Percentiles rank a stretch among this genome's conserved stretches.
These are phyloP conservation scores for Ogataea minuta DNA, from an alignment of 805 yeast species.

Conservation along the genomic window DNA sequence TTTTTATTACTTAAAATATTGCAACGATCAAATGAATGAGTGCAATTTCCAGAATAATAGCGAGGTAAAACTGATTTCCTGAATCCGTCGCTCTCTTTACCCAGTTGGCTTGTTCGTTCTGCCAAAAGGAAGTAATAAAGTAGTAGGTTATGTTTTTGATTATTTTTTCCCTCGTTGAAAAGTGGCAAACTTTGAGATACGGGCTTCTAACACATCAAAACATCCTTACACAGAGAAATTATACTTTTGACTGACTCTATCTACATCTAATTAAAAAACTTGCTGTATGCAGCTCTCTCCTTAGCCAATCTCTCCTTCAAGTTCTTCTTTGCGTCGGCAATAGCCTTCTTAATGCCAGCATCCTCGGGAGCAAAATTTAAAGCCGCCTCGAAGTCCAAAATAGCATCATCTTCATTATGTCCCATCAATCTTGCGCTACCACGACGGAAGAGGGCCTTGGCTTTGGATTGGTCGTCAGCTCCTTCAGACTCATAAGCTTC, in stretches of 20 bases:
- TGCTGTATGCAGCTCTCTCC: slow-evolving; percentile 72
- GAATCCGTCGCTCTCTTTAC: slow-evolving; percentile 14
- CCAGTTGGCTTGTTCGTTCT: slow-evolving; percentile 15
- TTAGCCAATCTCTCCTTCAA: slow-evolving; percentile 57
- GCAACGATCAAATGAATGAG: slow-evolving; percentile 35
- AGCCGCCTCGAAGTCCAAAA: slow-evolving; percentile 65
- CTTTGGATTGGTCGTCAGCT: slow-evolving; percentile 63
- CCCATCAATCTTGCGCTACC: slow-evolving; percentile 66
- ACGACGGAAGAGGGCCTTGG: slow-evolving; percentile 85
- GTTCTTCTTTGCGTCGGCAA: slow-evolving; percentile 53
- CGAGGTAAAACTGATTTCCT: slow-evolving; percentile 13
- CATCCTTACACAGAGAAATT: slow-evolving; percentile 4
- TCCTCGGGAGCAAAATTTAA: slow-evolving; percentile 64
- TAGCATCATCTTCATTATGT: slow-evolving; percentile 71
- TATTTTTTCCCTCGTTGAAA: slow-evolving; percentile 18
- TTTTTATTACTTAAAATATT: slow-evolving; percentile 13
- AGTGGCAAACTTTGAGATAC: slow-evolving; percentile 22
- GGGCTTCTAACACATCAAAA: slow-evolving; percentile 7
- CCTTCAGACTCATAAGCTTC: slow-evolving; percentile 62
- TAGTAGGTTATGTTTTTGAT: slow-evolving; percentile 15
- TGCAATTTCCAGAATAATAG: slow-evolving; percentile 21
- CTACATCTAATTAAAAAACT: slow-evolving; percentile 47
- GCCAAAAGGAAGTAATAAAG: slow-evolving; percentile 12
- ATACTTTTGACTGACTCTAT: not conserved
- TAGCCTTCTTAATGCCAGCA: slow-evolving; percentile 64